Evolutionary conservation across 495 filamentous ascomycete species (phyloP).

Genomic region (Neurospora tetrasperma): DNA sequence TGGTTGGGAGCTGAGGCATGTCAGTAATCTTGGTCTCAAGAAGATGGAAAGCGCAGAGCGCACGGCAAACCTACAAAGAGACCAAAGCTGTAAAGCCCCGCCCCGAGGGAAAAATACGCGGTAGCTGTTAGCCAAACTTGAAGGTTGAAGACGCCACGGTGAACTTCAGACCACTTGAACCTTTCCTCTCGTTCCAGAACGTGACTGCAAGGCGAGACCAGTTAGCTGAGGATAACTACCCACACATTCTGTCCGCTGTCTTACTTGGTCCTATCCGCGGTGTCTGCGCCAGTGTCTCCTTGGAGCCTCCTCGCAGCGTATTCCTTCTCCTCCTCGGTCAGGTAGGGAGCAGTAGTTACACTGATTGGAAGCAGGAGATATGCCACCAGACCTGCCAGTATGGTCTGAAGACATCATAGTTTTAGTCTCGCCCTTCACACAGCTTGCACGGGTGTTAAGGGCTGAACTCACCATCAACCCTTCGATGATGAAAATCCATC

Average conservation of each 20-base stretch:
- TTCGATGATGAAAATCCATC: constrained; percentile 45
- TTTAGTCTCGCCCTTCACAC: not conserved
- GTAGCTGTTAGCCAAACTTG: constrained; percentile 43
- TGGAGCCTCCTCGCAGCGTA: constrained; percentile 32
- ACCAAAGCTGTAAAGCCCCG: constrained; percentile 40
- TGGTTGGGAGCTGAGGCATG: constrained; percentile 55
- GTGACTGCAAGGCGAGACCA: constrained; percentile 20
- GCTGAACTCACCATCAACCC: constrained; percentile 35
- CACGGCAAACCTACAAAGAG: constrained; percentile 34
- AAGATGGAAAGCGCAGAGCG: not conserved
- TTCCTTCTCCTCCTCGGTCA: constrained; percentile 35
- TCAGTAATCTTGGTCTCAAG: constrained; percentile 27
- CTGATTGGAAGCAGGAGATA: constrained; percentile 51
- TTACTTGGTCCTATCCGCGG: constrained; percentile 26
- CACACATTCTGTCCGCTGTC: not conserved
- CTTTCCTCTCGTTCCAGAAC: constrained; percentile 30
- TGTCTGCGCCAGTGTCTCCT: constrained; percentile 11
- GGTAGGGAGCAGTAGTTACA: constrained; percentile 42
- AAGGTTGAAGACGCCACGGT: constrained; percentile 47
- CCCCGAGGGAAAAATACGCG: constrained; percentile 35
- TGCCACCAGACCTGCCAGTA: constrained; percentile 43
- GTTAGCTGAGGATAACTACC: not conserved
- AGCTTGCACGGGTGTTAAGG: not conserved
- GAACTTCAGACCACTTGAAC: constrained; percentile 57
- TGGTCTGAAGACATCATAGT: constrained; percentile 29